A percentile compares a stretch with the other conserved stretches of the same genome.
phyloP scores from a whole-genome alignment of 2,329 filamentous ascomycete species.

The Fusarium scirpi region DNA sequence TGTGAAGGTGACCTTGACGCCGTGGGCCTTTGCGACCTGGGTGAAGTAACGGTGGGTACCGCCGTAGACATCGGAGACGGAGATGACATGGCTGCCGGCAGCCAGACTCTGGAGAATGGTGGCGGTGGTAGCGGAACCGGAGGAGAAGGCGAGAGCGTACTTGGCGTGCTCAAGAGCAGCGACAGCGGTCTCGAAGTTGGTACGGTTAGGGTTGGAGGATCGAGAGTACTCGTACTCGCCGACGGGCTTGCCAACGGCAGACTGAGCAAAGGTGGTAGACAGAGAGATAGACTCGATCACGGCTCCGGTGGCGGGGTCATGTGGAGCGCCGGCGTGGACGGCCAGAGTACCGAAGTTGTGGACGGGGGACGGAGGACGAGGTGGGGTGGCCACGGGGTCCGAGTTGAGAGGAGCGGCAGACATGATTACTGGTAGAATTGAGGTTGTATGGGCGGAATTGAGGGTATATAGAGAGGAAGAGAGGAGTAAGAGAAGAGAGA shows the following conservation, averaged over 20 bases:
- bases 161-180: conserved; percentile 93
- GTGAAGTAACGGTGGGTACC: conserved; percentile 99
- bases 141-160: conserved; percentile 93
- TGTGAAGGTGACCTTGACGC: conserved; percentile 94
- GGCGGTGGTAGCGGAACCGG: conserved; percentile 93
- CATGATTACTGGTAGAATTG: conserved; percentile 29
- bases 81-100: conserved; percentile 91
- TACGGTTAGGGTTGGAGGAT: conserved; percentile 92
- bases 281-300: conserved; percentile 97
- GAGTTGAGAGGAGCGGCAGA: conserved; percentile 46
- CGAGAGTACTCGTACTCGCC: conserved; percentile 94
- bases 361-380: conserved; percentile 76
- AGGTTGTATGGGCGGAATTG: neutral
- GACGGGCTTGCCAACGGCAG: conserved; percentile 85
- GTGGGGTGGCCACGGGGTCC: conserved; percentile 77
- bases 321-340: conserved; percentile 91
- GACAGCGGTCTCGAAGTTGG: conserved; percentile 92
- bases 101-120: conserved; percentile 93
- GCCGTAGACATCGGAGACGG: conserved; percentile 96
- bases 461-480: neutral
- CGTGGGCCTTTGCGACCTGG: conserved; percentile 93
- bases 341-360: conserved; percentile 92
- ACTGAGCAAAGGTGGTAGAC: conserved; percentile 96
- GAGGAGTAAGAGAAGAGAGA: neutral
- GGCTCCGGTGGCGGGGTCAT: conserved; percentile 91